Evolutionary conservation across 2,329 filamentous ascomycete species (phyloP).

Genomic region (Fusarium guadeloupense): DNA sequence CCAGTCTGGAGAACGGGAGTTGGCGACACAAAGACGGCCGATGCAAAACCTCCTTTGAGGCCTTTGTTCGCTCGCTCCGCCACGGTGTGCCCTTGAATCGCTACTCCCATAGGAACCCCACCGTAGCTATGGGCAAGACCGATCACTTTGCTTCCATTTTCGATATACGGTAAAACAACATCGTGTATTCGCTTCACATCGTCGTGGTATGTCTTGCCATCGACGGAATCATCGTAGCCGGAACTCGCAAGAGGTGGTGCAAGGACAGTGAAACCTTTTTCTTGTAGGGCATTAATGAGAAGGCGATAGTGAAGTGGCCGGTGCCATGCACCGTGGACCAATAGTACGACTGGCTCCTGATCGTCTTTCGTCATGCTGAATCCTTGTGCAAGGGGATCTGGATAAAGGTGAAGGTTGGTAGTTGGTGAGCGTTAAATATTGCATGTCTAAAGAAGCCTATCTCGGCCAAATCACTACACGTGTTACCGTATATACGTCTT

Average conservation of each 20-base stretch:
- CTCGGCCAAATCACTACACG: too few species aligned
- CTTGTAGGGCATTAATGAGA: conserved; percentile 13
- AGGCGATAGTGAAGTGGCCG: conserved; percentile 21
- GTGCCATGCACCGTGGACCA: conserved; percentile 34
- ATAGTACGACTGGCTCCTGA: conserved; percentile 15
- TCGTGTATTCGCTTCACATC: conserved; percentile 17
- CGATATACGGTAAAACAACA: background rate
- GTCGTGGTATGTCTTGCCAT: conserved; percentile 16
- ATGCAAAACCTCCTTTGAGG: conserved; percentile 10
- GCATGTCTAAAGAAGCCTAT: too few species aligned
- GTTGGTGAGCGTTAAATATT: background rate
- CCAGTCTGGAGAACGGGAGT: conserved; percentile 14
- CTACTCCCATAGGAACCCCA: conserved; percentile 12
- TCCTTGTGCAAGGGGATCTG: too few species aligned
- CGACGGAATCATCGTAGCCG: conserved; percentile 25
- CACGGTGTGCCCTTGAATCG: background rate
- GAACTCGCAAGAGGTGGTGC: conserved; percentile 16
- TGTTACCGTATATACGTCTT: too few species aligned
- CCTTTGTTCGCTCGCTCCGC: conserved; percentile 4
- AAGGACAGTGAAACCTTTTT: conserved; percentile 8
- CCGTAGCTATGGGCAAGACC: conserved; percentile 32
- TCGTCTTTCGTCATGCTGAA: background rate
- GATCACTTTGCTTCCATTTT: conserved; percentile 4
- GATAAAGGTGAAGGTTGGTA: too few species aligned
- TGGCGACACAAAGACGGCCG: conserved; percentile 13